These are phyloP conservation scores for Hordeum marinum DNA, from an alignment of 176 grass and related monocot genomes.

Conservation along the genomic window DNA sequence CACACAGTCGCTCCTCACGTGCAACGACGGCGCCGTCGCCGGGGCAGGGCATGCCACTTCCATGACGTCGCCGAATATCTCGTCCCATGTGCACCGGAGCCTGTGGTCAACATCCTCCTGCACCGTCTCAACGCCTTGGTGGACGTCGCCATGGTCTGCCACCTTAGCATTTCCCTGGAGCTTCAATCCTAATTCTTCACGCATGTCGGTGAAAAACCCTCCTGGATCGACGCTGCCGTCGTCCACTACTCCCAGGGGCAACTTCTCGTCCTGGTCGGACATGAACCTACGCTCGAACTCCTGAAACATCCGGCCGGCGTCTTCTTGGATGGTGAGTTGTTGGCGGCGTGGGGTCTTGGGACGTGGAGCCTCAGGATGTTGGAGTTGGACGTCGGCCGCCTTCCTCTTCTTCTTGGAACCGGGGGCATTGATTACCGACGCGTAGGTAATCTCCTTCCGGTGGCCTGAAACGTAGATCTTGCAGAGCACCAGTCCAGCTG, in stretches of 20 bases:
- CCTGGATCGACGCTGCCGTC: background rate
- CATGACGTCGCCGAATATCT: too few relatives aligned
- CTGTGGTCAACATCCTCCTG: too few relatives aligned
- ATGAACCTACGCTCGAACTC: background rate
- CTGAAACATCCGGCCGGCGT: background rate
- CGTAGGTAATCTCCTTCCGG: background rate
- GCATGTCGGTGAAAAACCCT: background rate
- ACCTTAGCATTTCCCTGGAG: too few relatives aligned
- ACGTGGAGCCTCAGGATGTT: background rate
- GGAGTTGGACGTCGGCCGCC: background rate
- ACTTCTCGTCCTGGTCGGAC: background rate
- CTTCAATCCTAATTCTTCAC: background rate
- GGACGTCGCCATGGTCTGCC: too few relatives aligned
- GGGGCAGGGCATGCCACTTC: too few relatives aligned
- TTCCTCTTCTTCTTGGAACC: background rate
- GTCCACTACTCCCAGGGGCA: background rate
- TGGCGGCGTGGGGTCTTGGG: too few relatives aligned
- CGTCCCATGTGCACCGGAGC: too few relatives aligned
- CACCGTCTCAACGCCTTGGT: too few relatives aligned
- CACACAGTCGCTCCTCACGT: too few relatives aligned
- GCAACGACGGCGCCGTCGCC: too few relatives aligned
- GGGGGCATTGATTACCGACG: background rate
- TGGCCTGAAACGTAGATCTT: background rate
- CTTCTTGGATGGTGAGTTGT: background rate
- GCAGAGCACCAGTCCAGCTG: background rate